phyloP scores from a whole-genome alignment of 2,329 filamentous ascomycete genomes.

The Botrytis fragariae region DNA sequence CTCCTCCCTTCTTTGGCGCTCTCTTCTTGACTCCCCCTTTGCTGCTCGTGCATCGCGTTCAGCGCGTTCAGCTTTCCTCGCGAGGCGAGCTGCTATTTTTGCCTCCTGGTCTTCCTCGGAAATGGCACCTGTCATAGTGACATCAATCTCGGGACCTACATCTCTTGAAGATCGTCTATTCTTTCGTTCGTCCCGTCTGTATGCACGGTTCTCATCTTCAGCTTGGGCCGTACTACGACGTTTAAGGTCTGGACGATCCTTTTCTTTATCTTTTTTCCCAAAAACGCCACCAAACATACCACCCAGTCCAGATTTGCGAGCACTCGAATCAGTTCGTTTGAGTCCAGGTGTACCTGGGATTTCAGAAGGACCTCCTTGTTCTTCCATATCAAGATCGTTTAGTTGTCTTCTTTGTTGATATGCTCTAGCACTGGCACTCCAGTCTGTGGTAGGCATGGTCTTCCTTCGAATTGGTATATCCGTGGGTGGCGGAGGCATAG shows the following conservation, averaged over 20 bases:
- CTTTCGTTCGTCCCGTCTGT: slow-evolving; percentile 41
- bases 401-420: slow-evolving; percentile 64
- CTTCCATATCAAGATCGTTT: slow-evolving; percentile 60
- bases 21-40: slow-evolving; percentile 53
- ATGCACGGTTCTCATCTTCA: slow-evolving; percentile 47
- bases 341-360: slow-evolving; percentile 36
- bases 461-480: slow-evolving; percentile 34
- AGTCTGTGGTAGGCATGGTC: slow-evolving; percentile 29
- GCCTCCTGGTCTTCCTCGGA: slow-evolving; percentile 60
- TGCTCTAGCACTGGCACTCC: slow-evolving; percentile 44
- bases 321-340: slow-evolving; percentile 59
- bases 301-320: slow-evolving; percentile 58
- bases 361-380: slow-evolving; percentile 48
- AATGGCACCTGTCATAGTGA: slow-evolving; percentile 44
- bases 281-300: slow-evolving; percentile 61
- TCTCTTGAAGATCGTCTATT: slow-evolving; percentile 40
- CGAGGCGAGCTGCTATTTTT: slow-evolving; percentile 60
- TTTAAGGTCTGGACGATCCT: slow-evolving; percentile 46
- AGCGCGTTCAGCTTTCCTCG: slow-evolving; percentile 53
- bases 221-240: slow-evolving; percentile 52
- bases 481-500: slow-evolving; percentile 36
- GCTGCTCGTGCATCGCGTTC: slow-evolving; percentile 51
- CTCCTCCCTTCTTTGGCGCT: slow-evolving; percentile 54
- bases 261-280: slow-evolving; percentile 30
- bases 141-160: slow-evolving; percentile 47